phyloP scores from a whole-genome alignment of 2,329 filamentous ascomycete species.

The Cercospora citrullina region DNA sequence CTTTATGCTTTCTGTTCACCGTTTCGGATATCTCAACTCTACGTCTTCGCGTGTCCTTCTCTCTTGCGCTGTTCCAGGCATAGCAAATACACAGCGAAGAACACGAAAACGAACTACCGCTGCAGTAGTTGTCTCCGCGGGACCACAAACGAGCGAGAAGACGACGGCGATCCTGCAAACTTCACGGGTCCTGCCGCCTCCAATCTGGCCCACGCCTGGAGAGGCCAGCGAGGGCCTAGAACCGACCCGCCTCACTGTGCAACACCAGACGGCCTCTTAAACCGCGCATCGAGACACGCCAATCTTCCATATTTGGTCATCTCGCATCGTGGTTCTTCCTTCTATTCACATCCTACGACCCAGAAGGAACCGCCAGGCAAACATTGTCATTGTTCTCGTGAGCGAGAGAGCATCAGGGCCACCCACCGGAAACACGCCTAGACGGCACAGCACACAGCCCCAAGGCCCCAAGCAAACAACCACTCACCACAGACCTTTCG shows the following conservation, averaged over 20 bases:
- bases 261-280: not conserved
- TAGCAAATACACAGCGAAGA: not conserved
- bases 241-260: not conserved
- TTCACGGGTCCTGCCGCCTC: not conserved
- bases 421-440: not conserved
- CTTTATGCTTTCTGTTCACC: not conserved
- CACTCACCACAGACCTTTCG: not conserved
- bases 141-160: not conserved
- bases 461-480: not conserved
- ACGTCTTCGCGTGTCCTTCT: not conserved
- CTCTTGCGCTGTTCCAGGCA: not conserved
- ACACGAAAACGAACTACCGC: not conserved
- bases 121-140: not conserved
- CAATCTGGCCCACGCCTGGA: not conserved
- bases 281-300: not conserved
- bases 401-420: not conserved
- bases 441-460: not conserved
- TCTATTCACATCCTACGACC: not conserved
- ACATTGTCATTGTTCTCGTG: conserved; percentile 5
- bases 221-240: not conserved
- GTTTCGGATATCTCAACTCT: not conserved
- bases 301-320: not conserved
- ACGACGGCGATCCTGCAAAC: not conserved
- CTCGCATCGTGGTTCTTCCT: not conserved
- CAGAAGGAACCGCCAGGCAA: not conserved